phyloP scores from a whole-genome alignment of 257 asterid species.

The Solanum chmielewskii region DNA sequence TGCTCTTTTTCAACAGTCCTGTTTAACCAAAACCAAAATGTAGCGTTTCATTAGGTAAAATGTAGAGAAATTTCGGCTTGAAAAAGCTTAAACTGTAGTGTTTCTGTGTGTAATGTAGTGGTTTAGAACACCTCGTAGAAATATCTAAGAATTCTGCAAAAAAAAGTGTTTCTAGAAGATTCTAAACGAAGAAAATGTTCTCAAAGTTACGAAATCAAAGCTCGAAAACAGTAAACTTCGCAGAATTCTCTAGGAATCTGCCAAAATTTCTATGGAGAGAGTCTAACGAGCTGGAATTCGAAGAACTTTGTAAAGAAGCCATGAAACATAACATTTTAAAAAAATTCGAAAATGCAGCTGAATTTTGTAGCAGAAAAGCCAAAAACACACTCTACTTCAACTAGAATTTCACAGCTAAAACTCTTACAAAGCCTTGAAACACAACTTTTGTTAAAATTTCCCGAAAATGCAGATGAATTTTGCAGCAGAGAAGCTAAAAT shows the following conservation, averaged over 20 bases:
- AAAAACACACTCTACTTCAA: background rate
- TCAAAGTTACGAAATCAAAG: background rate
- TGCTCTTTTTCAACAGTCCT: slow-evolving; percentile 38
- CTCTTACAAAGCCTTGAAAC: background rate
- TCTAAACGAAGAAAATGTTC: background rate
- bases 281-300: background rate
- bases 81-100: background rate
- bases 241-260: background rate
- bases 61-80: background rate
- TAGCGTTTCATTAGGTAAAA: background rate
- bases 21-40: background rate
- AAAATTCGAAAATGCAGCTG: background rate
- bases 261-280: background rate
- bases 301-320: background rate
- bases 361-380: background rate
- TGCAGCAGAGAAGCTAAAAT: background rate
- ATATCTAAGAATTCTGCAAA: background rate
- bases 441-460: background rate
- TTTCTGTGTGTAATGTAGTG: background rate
- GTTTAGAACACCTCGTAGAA: background rate
- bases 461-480: background rate
- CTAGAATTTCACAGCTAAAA: background rate
- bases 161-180: background rate
- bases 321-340: background rate
- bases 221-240: background rate